Conservation (phyloP, 352 stramenopile species). For the Phytophthora fragariaefolia region DNA sequence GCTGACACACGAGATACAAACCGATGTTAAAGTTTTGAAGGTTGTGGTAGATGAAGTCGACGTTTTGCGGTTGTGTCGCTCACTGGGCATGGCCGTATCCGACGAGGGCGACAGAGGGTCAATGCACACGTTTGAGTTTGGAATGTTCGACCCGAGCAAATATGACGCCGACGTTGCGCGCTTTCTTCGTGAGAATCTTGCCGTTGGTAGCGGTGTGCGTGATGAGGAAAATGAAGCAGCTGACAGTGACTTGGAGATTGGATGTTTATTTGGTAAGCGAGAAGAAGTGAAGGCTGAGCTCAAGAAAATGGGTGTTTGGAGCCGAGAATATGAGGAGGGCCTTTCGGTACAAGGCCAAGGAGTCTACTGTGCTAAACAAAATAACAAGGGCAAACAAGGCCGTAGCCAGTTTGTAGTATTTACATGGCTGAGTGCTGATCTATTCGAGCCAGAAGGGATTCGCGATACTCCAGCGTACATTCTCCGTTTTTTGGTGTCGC, state of each 20-base stretch:
- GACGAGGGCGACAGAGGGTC: constrained; percentile 17
- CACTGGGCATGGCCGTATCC: constrained; percentile 46
- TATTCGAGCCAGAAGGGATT: constrained; percentile 47
- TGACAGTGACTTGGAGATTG: constrained; percentile 34
- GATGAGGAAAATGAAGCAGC: background rate
- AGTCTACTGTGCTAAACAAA: constrained; percentile 48
- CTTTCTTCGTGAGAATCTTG: constrained; percentile 54
- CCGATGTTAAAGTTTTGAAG: constrained; percentile 65
- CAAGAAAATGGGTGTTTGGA: constrained; percentile 42
- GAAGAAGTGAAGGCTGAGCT: constrained; percentile 53
- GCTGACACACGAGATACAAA: constrained; percentile 55
- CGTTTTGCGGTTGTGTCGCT: constrained; percentile 61
- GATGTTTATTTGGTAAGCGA: constrained; percentile 67
- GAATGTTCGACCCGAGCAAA: constrained; percentile 44
- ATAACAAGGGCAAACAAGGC: background rate
- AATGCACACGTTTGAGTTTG: constrained; percentile 51
- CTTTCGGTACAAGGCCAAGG: constrained; percentile 46
- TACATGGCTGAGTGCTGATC: constrained; percentile 44
- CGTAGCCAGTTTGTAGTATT: constrained; percentile 50
- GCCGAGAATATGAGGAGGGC: constrained; percentile 30
- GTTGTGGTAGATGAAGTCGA: constrained; percentile 68
- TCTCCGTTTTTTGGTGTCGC: constrained; percentile 47
- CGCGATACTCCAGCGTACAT: constrained; percentile 65
- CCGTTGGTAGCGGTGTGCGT: background rate
- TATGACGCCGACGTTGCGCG: constrained; percentile 69